Evolutionary conservation across 345 rosid genomes (phyloP).

Genomic region (Lepidium didymum): DNA sequence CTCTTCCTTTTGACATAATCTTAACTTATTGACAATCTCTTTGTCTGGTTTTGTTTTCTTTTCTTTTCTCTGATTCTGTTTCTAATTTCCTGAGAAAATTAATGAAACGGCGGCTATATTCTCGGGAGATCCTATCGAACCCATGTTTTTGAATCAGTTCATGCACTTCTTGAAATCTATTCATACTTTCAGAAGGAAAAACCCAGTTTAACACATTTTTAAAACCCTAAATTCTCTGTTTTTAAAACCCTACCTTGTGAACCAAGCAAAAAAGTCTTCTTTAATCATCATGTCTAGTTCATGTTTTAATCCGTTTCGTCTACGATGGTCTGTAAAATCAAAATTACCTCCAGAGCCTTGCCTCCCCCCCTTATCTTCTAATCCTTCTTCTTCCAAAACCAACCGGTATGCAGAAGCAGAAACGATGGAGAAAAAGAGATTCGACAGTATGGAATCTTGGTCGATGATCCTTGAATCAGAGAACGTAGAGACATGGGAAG

Average conservation of each 20-base stretch:
- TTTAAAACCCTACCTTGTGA: conserved; percentile 8
- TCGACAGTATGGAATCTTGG: conserved; percentile 97
- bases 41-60: not conserved
- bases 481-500: conserved; percentile 94
- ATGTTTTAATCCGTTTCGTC: conserved; percentile 71
- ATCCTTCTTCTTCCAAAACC: conserved; percentile 54
- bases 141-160: conserved; percentile 95
- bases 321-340: conserved; percentile 50
- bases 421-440: conserved; percentile 84
- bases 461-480: conserved; percentile 95
- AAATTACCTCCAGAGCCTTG: conserved; percentile 15
- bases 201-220: conserved; percentile 28
- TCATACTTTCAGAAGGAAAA: conserved; percentile 85
- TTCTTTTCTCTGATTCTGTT: conserved; percentile 18
- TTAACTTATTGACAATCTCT: not conserved
- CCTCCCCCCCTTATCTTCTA: not conserved
- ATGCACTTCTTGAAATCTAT: conserved; percentile 93
- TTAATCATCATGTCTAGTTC: conserved; percentile 46
- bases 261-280: not conserved
- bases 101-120: conserved; percentile 45
- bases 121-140: conserved; percentile 32
- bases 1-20: conserved; percentile 21
- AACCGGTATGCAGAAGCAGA: conserved; percentile 46
- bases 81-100: conserved; percentile 20
- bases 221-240: conserved; percentile 9